Evolutionary conservation across 192 early-diverging fungal genomes (phyloP).

Genomic region (Rhizophagus clarus): DNA sequence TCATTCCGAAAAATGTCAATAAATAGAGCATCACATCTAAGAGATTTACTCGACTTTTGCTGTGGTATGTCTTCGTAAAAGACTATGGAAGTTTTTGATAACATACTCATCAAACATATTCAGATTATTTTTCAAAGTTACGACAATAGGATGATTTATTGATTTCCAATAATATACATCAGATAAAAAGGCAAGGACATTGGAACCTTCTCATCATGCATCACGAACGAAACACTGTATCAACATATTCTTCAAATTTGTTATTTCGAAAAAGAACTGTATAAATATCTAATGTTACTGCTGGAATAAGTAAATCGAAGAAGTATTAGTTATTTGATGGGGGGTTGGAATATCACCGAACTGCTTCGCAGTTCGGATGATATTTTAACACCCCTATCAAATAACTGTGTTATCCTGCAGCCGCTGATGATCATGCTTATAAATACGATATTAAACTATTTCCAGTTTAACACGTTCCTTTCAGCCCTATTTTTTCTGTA

Average conservation of each 20-base stretch:
- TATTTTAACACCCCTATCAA: too few relatives aligned
- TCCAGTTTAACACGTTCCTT: too few relatives aligned
- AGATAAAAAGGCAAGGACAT: background rate
- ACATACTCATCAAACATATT: constrained; percentile 3
- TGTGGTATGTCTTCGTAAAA: background rate
- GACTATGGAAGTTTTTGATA: constrained; percentile 6
- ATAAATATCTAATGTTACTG: constrained; percentile 4
- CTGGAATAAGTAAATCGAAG: too few relatives aligned
- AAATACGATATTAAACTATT: too few relatives aligned
- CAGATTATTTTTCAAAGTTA: constrained; percentile 9
- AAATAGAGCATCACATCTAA: background rate
- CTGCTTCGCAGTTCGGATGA: too few relatives aligned
- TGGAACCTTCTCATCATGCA: background rate
- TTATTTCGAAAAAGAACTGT: background rate
- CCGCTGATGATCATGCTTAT: too few relatives aligned
- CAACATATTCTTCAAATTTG: constrained; percentile 4
- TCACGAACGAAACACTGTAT: background rate
- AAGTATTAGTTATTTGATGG: too few relatives aligned
- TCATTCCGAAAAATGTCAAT: background rate
- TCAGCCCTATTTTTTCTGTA: too few relatives aligned
- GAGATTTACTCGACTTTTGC: constrained; percentile 10
- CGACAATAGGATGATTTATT: constrained; percentile 7
- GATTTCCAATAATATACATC: constrained; percentile 18
- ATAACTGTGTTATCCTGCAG: too few relatives aligned
- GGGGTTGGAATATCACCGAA: too few relatives aligned